These are phyloP conservation scores for Suillus discolor DNA, from an alignment of 768 basidiomycete species.

Conservation along the genomic window DNA sequence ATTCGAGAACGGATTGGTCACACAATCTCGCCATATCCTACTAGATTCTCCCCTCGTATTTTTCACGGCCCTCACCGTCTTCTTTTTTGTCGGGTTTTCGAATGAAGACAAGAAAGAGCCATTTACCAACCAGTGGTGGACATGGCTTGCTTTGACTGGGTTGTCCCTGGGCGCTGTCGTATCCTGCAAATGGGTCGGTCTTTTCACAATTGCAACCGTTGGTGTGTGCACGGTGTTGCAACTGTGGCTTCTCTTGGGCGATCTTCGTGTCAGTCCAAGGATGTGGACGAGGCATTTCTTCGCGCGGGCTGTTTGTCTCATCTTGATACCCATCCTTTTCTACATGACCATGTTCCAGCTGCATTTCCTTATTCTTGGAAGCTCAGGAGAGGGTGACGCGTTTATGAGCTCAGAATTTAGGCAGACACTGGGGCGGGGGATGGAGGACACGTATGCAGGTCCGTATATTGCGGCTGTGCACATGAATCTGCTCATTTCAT, in stretches of 20 bases:
- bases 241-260: conserved; percentile 89
- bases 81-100: conserved; percentile 88
- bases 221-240: conserved; percentile 84
- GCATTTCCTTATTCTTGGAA: conserved; percentile 87
- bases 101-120: conserved; percentile 87
- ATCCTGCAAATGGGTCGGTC: conserved; percentile 97
- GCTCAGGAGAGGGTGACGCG: conserved; percentile 95
- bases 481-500: conserved; percentile 1
- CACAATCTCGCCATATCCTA: conserved; percentile 95
- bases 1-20: conserved; percentile 95
- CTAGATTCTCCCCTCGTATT: conserved; percentile 98
- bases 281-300: conserved; percentile 84
- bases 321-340: conserved; percentile 79
- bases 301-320: conserved; percentile 89
- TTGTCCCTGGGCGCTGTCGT: conserved; percentile 90
- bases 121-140: conserved; percentile 91
- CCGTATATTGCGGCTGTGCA: conserved; percentile 24
- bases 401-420: conserved; percentile 99
- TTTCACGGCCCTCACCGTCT: conserved; percentile 90
- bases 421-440: conserved; percentile 85
- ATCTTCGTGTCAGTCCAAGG: conserved; percentile 73
- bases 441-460: conserved; percentile 94
- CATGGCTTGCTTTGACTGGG: conserved; percentile 86
- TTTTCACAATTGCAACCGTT: conserved; percentile 96
- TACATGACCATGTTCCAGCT: conserved; percentile 98